Percentiles rank a stretch among this genome's conserved stretches.
Evolutionary conservation across 202 grass and related monocot species (phyloP).

Genomic region (Tripidium arundinaceum): DNA sequence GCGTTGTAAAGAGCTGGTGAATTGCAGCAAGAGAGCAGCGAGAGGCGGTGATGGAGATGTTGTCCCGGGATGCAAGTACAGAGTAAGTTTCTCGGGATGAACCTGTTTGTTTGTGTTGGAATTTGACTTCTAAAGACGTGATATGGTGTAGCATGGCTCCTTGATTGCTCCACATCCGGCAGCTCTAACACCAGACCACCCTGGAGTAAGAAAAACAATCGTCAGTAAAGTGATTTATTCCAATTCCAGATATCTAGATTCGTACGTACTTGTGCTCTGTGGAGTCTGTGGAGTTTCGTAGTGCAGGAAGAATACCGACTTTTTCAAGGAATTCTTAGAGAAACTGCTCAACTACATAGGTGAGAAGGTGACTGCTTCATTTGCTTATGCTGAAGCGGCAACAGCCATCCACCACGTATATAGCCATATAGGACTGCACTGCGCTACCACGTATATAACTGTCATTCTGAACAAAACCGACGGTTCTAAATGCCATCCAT

Average conservation of each 20-base stretch:
- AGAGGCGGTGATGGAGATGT: background rate
- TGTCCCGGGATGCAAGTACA: background rate
- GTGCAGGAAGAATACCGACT: no score
- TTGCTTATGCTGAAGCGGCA: background rate
- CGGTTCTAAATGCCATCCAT: background rate
- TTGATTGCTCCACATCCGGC: background rate
- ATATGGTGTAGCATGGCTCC: background rate
- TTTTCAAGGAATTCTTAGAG: background rate
- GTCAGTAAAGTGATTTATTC: no score
- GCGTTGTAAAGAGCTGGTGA: constrained; percentile 6
- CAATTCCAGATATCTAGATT: no score
- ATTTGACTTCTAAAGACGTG: background rate
- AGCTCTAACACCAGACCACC: background rate
- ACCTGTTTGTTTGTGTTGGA: background rate
- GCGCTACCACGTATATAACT: background rate
- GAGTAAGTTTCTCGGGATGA: constrained; percentile 2
- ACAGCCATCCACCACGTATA: background rate
- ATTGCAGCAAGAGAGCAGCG: background rate
- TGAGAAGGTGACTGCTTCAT: background rate
- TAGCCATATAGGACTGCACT: background rate
- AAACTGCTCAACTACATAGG: background rate
- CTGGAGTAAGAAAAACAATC: background rate
- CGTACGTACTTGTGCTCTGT: background rate
- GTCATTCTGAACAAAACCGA: no score
- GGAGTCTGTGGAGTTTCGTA: background rate